A percentile compares a stretch with the other conserved stretches of the same genome.
phyloP scores from a whole-genome alignment of 805 yeast genomes.

The Clavispora santaluciae region DNA sequence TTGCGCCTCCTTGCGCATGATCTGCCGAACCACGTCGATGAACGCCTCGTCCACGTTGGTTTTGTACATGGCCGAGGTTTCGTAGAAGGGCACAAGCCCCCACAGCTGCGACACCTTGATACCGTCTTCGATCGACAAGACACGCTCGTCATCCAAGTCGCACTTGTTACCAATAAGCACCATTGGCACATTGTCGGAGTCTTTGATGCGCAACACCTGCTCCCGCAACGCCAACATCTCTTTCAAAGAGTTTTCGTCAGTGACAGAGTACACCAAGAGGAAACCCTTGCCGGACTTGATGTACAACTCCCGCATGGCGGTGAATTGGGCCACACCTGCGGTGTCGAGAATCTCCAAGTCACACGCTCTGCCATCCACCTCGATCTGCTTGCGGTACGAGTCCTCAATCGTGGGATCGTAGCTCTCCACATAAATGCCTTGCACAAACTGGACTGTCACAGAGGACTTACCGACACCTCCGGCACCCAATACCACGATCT shows the following conservation, averaged over 20 bases:
- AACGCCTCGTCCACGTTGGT: slow-evolving; percentile 90
- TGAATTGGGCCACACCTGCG: slow-evolving; percentile 78
- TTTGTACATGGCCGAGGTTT: slow-evolving; percentile 87
- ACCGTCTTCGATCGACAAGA: slow-evolving; percentile 76
- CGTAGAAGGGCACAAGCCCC: slow-evolving; percentile 90
- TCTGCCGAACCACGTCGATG: slow-evolving; percentile 82
- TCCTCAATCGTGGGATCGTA: slow-evolving; percentile 98
- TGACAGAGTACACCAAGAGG: slow-evolving; percentile 53
- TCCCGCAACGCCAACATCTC: slow-evolving; percentile 77
- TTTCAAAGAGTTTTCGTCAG: slow-evolving; percentile 61
- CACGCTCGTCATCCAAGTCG: slow-evolving; percentile 72
- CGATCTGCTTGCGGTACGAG: slow-evolving; percentile 83
- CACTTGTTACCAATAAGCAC: slow-evolving; percentile 89
- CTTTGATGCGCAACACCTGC: slow-evolving; percentile 81
- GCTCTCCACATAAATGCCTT: slow-evolving; percentile 81
- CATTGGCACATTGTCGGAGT: slow-evolving; percentile 73
- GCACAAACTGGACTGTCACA: slow-evolving; percentile 86
- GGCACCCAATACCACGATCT: slow-evolving; percentile 88
- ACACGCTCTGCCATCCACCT: slow-evolving; percentile 82
- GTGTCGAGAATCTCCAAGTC: slow-evolving; percentile 68
- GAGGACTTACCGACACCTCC: slow-evolving; percentile 98
- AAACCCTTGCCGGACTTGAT: slow-evolving; percentile 83
- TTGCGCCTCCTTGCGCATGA: slow-evolving; percentile 67
- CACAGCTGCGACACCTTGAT: slow-evolving; percentile 76
- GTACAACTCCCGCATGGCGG: slow-evolving; percentile 89